These are phyloP conservation scores for Dryas alaskensis DNA, from an alignment of 306 rosid genomes.

Conservation along the genomic window DNA sequence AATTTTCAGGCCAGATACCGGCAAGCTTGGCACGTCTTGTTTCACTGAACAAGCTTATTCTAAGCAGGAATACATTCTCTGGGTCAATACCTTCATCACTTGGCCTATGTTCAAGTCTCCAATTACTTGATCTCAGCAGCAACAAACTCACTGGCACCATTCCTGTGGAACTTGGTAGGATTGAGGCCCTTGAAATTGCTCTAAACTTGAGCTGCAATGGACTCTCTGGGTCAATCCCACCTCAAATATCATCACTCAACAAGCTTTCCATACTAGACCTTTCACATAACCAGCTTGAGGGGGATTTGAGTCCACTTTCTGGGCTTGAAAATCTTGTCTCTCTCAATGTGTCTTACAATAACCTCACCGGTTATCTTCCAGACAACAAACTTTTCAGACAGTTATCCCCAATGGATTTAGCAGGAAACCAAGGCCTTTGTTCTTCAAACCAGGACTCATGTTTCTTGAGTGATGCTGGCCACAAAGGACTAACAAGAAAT, in stretches of 20 bases:
- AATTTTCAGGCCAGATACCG: conserved; percentile 54
- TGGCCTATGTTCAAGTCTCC: conserved; percentile 68
- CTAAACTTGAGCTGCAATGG: conserved; percentile 80
- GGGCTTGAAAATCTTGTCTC: conserved; percentile 78
- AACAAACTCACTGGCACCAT: conserved; percentile 65
- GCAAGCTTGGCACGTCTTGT: conserved; percentile 68
- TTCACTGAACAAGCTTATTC: conserved; percentile 64
- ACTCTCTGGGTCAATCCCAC: conserved; percentile 65
- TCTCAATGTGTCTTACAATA: conserved; percentile 81
- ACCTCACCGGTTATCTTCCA: conserved; percentile 71
- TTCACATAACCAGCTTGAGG: conserved; percentile 79
- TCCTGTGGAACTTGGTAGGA: conserved; percentile 60
- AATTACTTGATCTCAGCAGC: conserved; percentile 83
- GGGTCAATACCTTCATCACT: conserved; percentile 75
- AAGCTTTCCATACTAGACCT: conserved; percentile 83
- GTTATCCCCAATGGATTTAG: conserved; percentile 57
- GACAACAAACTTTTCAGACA: conserved; percentile 84
- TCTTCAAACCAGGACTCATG: conserved; percentile 60
- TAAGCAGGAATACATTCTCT: conserved; percentile 63
- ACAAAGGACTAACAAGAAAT: conserved; percentile 34
- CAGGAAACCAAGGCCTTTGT: conserved; percentile 74
- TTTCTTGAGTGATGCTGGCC: conserved; percentile 44
- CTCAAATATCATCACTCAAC: conserved; percentile 62
- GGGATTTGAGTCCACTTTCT: conserved; percentile 61
- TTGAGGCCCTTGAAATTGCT: conserved; percentile 73